Evolutionary conservation across 148 eudicot species (phyloP), one percentile per base, ranked within the genome.

Genomic region (Spergularia marina): DNA sequence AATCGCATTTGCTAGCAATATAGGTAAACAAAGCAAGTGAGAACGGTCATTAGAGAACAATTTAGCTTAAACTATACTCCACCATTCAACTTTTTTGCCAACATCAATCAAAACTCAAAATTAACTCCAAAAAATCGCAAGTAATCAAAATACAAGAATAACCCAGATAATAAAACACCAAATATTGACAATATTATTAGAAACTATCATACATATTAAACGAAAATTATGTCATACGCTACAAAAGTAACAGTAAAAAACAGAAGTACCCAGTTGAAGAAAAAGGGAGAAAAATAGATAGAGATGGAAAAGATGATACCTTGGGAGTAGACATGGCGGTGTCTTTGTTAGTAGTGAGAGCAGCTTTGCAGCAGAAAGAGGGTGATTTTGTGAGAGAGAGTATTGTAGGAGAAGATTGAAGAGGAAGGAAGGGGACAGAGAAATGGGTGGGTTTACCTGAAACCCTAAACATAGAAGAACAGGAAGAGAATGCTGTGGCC

Each of bases 301-400:
- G 3, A 77, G 6, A 16, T 21, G 58, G 54, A 17, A 57, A 65
- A 66, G 20, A 66, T 16, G 20, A 25, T 81, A 81, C 83, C 83
- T 81, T 77, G 20, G 80, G 62, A 11, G 80, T 13, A 52, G 63
- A 65, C 72, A 71, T 39, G 71, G 83, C 0, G 36, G 36, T 67
- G 60, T 61, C 16, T 12, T 76, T 81, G 8, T 72, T 72, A 20
- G 83, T 30, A 63, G 53, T 72, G 4, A 77, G 23, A 61, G 83
- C 70, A 36, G 83, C 74, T 40, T 36, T 17, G 64, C 70, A 73
- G 7, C 7, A 54, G n/a, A 39, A 76, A 30, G 36, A 30, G 36
- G 36, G 36, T 34, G 76, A 60, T 10, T 71, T 80, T 52, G 30
- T 75, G 59, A 47, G 13, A 53, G 53, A 41, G 70, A 30, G 13